These are phyloP conservation scores for Sambucus nigra DNA, from an alignment of 129 eudicot species.

Conservation along the genomic window DNA sequence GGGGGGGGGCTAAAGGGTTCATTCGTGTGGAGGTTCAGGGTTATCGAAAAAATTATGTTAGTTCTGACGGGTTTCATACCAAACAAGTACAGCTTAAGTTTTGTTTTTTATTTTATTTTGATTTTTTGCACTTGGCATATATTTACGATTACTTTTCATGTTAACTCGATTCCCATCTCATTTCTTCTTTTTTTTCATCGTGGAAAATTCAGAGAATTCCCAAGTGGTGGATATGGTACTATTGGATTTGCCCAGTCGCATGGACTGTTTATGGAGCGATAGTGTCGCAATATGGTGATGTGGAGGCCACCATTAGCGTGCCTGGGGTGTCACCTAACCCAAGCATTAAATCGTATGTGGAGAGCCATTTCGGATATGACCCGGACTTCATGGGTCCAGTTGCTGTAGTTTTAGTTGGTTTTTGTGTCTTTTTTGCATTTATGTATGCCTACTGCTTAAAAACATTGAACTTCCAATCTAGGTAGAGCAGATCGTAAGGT, in stretches of 20 bases:
- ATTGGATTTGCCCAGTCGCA: constrained; percentile 77
- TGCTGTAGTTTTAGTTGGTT: constrained; percentile 57
- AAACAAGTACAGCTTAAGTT: too few relatives aligned
- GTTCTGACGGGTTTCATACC: too few relatives aligned
- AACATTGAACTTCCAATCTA: constrained; percentile 60
- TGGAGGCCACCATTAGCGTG: constrained; percentile 21
- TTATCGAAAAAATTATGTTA: too few relatives aligned
- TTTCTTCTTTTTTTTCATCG: background rate
- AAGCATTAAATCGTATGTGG: constrained; percentile 26
- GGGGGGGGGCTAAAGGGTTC: too few relatives aligned
- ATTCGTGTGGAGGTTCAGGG: too few relatives aligned
- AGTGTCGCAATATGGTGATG: constrained; percentile 60
- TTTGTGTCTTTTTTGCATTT: constrained; percentile 52
- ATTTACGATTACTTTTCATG: background rate
- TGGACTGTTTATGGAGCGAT: constrained; percentile 74
- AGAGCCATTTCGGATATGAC: constrained; percentile 44
- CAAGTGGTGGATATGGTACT: constrained; percentile 81
- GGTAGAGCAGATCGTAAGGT: constrained; percentile 22
- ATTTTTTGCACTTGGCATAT: too few relatives aligned
- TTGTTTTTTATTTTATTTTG: too few relatives aligned
- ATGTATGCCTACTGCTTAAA: constrained; percentile 55
- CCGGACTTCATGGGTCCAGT: constrained; percentile 69
- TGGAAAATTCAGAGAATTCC: constrained; percentile 52
- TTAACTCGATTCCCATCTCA: background rate
- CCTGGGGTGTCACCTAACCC: constrained; percentile 31